Percentiles rank a stretch among this genome's conserved stretches.
These are phyloP conservation scores for Crinitomyces ghanaensis DNA, from an alignment of 805 yeast genomes.

Conservation along the genomic window DNA sequence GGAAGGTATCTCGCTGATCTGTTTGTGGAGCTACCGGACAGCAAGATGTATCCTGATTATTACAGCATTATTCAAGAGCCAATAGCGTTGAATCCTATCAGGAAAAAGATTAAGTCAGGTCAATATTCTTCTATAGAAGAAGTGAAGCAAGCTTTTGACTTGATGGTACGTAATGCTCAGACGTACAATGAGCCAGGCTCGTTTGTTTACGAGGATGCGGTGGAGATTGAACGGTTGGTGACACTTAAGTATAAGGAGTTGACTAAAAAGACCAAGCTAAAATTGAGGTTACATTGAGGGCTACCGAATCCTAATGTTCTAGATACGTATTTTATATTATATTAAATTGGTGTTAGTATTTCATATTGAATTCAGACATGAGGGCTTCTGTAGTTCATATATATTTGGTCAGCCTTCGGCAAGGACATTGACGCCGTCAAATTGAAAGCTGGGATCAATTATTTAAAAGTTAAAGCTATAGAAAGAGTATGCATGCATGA, in stretches of 20 bases:
- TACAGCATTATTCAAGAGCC: conserved; percentile 52
- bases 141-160: conserved; percentile 38
- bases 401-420: too few species aligned
- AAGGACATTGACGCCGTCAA: too few species aligned
- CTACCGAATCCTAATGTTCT: too few species aligned
- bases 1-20: conserved; percentile 30
- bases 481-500: too few species aligned
- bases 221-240: conserved; percentile 7
- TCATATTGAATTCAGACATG: too few species aligned
- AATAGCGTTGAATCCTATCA: conserved; percentile 46
- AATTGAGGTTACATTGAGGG: too few species aligned
- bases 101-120: conserved; percentile 31
- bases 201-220: conserved; percentile 50
- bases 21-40: conserved; percentile 63
- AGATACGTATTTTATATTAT: too few species aligned
- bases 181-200: conserved; percentile 60
- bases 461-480: too few species aligned
- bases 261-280: too few species aligned
- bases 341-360: too few species aligned
- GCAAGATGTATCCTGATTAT: conserved; percentile 74
- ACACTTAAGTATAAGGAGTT: conserved; percentile 3
- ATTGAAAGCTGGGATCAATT: too few species aligned
- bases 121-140: conserved; percentile 32
- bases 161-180: conserved; percentile 59
- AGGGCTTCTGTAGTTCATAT: too few species aligned